Conservation (phyloP, 2,329 filamentous ascomycete genomes). For the Aphanocladium album region DNA sequence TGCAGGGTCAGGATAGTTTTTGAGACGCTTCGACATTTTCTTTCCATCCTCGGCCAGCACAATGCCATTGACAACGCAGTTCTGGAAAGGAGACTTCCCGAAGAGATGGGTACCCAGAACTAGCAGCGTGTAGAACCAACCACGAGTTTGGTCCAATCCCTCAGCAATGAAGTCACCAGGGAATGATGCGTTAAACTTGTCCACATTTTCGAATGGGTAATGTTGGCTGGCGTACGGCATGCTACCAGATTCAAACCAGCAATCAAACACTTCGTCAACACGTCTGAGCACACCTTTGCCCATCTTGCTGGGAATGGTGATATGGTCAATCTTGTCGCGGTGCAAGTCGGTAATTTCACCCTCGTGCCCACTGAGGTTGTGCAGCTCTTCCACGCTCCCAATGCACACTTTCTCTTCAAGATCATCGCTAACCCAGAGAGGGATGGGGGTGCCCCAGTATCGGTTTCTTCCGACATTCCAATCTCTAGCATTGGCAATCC, state of each 20-base stretch:
- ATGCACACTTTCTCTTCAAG: constrained; percentile 80
- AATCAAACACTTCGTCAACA: constrained; percentile 88
- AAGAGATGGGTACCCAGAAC: constrained; percentile 87
- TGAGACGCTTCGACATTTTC: constrained; percentile 97
- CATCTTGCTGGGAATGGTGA: constrained; percentile 86
- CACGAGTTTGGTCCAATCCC: constrained; percentile 86
- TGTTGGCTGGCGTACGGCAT: constrained; percentile 93
- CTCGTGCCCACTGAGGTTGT: constrained; percentile 77
- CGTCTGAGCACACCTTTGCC: constrained; percentile 79
- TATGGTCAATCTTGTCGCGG: constrained; percentile 86
- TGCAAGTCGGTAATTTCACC: constrained; percentile 83
- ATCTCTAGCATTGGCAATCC: constrained; percentile 86
- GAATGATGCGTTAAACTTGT: constrained; percentile 74
- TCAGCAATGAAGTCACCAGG: constrained; percentile 94
- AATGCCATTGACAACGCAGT: constrained; percentile 94
- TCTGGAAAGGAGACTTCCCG: constrained; percentile 80
- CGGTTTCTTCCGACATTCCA: constrained; percentile 94
- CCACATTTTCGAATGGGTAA: constrained; percentile 86
- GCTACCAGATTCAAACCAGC: constrained; percentile 93
- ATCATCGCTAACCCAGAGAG: constrained; percentile 88
- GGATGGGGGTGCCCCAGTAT: constrained; percentile 93
- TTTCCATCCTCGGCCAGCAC: constrained; percentile 92
- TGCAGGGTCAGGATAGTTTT: constrained; percentile 89
- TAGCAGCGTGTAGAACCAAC: constrained; percentile 93
- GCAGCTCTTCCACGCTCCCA: constrained; percentile 79